These are phyloP conservation scores for Sphenostylis stenocarpa DNA, from an alignment of 306 rosid species.

Conservation along the genomic window DNA sequence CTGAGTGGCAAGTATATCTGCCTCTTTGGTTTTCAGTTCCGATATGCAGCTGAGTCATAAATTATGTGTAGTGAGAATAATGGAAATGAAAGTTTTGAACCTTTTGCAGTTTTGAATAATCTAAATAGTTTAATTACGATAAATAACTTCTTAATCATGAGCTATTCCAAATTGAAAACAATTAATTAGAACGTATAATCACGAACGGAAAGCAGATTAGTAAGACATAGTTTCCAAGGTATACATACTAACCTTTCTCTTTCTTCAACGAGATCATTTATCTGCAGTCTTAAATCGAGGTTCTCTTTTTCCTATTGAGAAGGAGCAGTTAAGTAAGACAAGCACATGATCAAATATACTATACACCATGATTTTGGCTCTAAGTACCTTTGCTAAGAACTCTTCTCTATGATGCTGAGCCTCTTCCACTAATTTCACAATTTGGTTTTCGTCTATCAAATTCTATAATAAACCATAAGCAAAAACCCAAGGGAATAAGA, in stretches of 20 bases:
- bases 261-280: slow-evolving; percentile 67
- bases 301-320: slow-evolving; percentile 70
- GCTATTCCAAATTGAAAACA: slow-evolving; percentile 28
- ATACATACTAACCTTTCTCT: slow-evolving; percentile 69
- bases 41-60: slow-evolving; percentile 57
- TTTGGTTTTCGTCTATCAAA: slow-evolving; percentile 72
- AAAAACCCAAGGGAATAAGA: slow-evolving; percentile 38
- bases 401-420: slow-evolving; percentile 68
- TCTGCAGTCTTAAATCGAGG: slow-evolving; percentile 53
- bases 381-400: slow-evolving; percentile 59
- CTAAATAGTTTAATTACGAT: slow-evolving; percentile 1
- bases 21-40: slow-evolving; percentile 59
- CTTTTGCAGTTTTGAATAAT: background rate
- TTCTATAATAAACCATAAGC: slow-evolving; percentile 47
- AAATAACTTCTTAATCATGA: slow-evolving; percentile 16
- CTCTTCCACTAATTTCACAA: slow-evolving; percentile 68
- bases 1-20: slow-evolving; percentile 56
- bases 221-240: slow-evolving; percentile 2
- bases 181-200: slow-evolving; percentile 3
- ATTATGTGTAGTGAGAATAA: slow-evolving; percentile 22
- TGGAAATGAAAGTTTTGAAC: background rate
- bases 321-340: slow-evolving; percentile 7
- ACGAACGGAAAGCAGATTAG: slow-evolving; percentile 11
- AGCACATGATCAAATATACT: background rate
- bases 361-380: background rate